Conservation (phyloP, 495 filamentous ascomycete genomes). For the Friedmanniomyces endolithicus region DNA sequence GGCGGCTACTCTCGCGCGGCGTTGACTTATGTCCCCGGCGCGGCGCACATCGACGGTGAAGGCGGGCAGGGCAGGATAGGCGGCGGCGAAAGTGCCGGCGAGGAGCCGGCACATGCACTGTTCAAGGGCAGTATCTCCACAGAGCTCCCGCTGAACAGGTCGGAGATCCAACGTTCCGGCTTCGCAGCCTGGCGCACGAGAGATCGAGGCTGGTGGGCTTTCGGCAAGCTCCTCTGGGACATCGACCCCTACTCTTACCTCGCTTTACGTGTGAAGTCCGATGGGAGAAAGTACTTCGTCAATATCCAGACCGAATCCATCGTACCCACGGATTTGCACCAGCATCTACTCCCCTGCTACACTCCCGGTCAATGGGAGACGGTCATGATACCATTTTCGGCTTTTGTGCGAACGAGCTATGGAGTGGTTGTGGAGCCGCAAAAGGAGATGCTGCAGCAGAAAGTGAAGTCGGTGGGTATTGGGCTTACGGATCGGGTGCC, state of each 20-base stretch:
- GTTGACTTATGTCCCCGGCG: conserved; percentile 51
- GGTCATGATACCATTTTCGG: conserved; percentile 71
- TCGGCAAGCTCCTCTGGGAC: conserved; percentile 74
- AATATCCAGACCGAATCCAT: conserved; percentile 92
- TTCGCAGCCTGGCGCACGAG: conserved; percentile 78
- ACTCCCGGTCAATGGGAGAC: conserved; percentile 86
- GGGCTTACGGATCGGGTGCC: conserved; percentile 79
- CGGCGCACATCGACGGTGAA: conserved; percentile 5
- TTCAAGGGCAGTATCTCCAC: conserved; percentile 86
- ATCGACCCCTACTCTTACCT: conserved; percentile 80
- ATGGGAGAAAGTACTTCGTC: conserved; percentile 83
- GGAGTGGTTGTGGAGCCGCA: conserved; percentile 86
- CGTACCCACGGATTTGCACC: conserved; percentile 85
- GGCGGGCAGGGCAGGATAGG: conserved; percentile 27
- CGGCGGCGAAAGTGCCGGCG: conserved; percentile 16
- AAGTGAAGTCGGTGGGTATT: conserved; percentile 73
- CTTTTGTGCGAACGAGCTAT: conserved; percentile 90
- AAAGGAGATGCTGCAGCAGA: conserved; percentile 69
- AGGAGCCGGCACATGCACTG: conserved; percentile 46
- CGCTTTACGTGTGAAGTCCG: conserved; percentile 78
- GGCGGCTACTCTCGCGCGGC: conserved; percentile 68
- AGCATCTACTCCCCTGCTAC: conserved; percentile 78
- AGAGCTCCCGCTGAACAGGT: conserved; percentile 59
- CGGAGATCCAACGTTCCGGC: conserved; percentile 59
- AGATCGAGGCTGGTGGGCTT: conserved; percentile 43